Base-by-base conservation (phyloP, 2,329 filamentous ascomycete species). In the Cercospora beticola region DNA sequence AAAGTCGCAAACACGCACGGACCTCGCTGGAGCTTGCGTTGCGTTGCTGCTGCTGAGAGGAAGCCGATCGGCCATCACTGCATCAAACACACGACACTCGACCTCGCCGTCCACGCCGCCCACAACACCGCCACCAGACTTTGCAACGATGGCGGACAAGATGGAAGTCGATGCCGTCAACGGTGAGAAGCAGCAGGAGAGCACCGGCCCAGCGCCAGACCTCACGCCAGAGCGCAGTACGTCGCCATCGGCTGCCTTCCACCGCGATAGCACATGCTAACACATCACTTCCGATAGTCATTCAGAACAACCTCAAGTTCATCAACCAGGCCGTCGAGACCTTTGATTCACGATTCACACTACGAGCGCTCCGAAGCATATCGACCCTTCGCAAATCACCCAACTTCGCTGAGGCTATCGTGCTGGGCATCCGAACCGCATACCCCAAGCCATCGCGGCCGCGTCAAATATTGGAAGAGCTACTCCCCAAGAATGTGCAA, bases 301-400 rank as follows among this genome's bases (percentile, higher is more conserved):
- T 99, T 83, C 95, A 94, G 83, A 90, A 88, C 86, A 97, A 96
- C 83, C 97, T 97, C 79, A 88, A 89, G 63, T 87, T 99, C 73
- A 87, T 99, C 78, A 94, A 97, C 78, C 91, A 93, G 77, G 95
- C 94, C 73, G 94, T 99, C 72, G 86, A 90, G 73, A 89, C 96
- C 76, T 99, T 98, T 81, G 95, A 99, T 82, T 89, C 94, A 68
- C 90, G 95, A 84, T 99, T 97, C 83, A 93, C 94, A 67, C 90
- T 99, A 72, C 89, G 95, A 78, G 95, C 95, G 70, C 88, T 99
- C 72, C 91, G 95, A 77, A 97, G 94, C 75, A 97, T 98, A 83
- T 97, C 95, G 49, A 94, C 93, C 65, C 90, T 98, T 80, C 93
- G 95, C 80, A 98, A 98, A 86, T 89, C 92, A 74, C 78, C 80